These are phyloP conservation scores for Bryoerythrophyllum caledonicum DNA, from an alignment of 225 moss, liverwort and hornwort species.

Conservation along the genomic window DNA sequence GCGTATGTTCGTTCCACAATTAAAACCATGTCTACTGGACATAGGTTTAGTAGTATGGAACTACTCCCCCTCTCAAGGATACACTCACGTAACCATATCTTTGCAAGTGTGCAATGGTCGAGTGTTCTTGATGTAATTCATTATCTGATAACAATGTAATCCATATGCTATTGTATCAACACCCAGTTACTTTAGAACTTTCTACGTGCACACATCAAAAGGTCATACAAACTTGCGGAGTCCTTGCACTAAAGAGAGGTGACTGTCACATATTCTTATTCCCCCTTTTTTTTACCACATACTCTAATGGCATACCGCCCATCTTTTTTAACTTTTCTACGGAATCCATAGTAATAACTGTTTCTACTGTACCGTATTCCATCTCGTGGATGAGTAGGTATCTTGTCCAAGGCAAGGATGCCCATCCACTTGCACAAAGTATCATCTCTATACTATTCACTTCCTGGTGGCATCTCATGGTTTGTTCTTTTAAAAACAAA, in stretches of 20 bases:
- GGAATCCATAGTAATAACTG: not conserved
- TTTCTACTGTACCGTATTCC: not conserved
- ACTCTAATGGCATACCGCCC: too few species aligned
- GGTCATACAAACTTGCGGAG: not conserved
- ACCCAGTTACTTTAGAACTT: not conserved
- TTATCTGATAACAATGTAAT: too few species aligned
- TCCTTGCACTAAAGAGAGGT: not conserved
- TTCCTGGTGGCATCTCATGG: not conserved
- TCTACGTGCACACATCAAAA: not conserved
- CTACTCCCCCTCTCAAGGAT: too few species aligned
- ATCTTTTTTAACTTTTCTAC: not conserved
- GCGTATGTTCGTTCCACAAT: too few species aligned
- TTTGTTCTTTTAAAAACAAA: too few species aligned
- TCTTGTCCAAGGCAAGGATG: not conserved
- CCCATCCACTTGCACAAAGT: not conserved
- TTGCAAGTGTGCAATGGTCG: too few species aligned
- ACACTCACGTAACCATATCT: too few species aligned
- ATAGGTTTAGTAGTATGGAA: too few species aligned
- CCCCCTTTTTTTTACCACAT: too few species aligned
- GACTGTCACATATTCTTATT: not conserved
- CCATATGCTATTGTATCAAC: not conserved
- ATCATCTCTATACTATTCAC: not conserved
- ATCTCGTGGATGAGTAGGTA: constrained; percentile 23
- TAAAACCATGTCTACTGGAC: too few species aligned
- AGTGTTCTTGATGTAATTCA: too few species aligned